Evolutionary conservation across 306 rosid genomes (phyloP).

Genomic region (Cucurbita moschata): DNA sequence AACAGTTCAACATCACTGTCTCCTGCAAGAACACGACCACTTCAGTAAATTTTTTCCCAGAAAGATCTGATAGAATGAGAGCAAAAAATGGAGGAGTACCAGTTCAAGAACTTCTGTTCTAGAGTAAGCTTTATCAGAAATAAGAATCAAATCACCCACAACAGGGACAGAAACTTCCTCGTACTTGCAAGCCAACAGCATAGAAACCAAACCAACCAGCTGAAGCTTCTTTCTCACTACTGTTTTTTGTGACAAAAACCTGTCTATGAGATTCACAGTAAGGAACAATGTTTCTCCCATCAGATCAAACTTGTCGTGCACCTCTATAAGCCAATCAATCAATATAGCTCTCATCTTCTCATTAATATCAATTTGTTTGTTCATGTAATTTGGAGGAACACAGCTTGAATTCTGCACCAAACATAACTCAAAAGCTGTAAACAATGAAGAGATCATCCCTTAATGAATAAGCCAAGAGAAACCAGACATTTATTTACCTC

Average conservation of each 20-base stretch:
- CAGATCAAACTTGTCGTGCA: constrained; percentile 91
- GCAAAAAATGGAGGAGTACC: constrained; percentile 24
- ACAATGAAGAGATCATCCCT: neutral
- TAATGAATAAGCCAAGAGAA: neutral
- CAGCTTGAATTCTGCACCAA: constrained; percentile 44
- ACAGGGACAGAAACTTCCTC: constrained; percentile 93
- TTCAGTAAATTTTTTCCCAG: neutral
- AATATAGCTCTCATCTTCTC: constrained; percentile 94
- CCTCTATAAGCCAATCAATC: constrained; percentile 97
- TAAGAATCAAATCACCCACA: constrained; percentile 72
- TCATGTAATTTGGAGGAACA: constrained; percentile 56
- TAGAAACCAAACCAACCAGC: constrained; percentile 87
- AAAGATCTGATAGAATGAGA: neutral
- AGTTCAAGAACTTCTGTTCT: constrained; percentile 68
- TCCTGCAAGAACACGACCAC: constrained; percentile 33
- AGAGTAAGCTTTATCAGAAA: constrained; percentile 83
- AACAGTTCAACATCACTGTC: constrained; percentile 59
- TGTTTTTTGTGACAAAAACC: constrained; percentile 51
- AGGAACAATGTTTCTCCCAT: constrained; percentile 87
- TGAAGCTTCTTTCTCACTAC: constrained; percentile 88
- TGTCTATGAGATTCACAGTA: constrained; percentile 60
- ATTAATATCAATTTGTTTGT: constrained; percentile 66
- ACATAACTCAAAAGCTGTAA: constrained; percentile 2
- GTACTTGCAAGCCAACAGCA: constrained; percentile 97
- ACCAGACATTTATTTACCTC: constrained; percentile 45